Evolutionary conservation across 371 early-diverging fungal species (phyloP), one percentile per base, ranked within the genome.

Genomic region (Capniomyces stellatus): DNA sequence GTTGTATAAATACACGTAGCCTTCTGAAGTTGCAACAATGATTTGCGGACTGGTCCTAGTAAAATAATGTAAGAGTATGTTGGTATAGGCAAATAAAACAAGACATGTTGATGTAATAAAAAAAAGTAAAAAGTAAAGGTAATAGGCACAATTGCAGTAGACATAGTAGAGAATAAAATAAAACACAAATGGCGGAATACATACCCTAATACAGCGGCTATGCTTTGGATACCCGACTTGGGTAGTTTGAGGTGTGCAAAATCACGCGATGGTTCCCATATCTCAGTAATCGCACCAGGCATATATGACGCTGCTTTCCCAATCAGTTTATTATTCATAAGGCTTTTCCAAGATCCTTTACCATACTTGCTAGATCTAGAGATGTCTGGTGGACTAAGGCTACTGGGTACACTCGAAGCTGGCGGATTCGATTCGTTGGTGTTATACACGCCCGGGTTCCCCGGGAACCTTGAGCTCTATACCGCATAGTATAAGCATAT

Each of bases 201-300:
- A 4, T 63, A 65, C 59, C 64, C 63, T 18, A 61, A 58, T 30
- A 94, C 58, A 2, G 87, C 88, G 30, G 83, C 85, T 13, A 91
- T 70, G 58, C 85, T 88, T 59, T 79, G 85, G 12, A 79, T 75
- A 55, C 85, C 82, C n/a, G 79, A 71, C 48, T 73, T 71, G 18
- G 92, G 92, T 22, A 94, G 66, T 60, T 90, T 92, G 18, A 90
- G 74, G 39, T 77, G 82, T 1, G 93, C 94, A 70, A 92, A 93
- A 66, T 96, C 92, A 18, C 97, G 75, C 39, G 85, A 69, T 6
- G 94, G 94, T 59, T 95, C 95, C 85, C 85, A 92, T 61, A 92
- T 88, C 55, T 91, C 91, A 1, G 89, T 83, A 2, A 95, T 64
- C 54, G 74, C 71, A 43, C 85, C 86, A 13, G 96, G 96, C 40